Base-by-base conservation (phyloP, 495 filamentous ascomycete species). In the Halenospora varia region DNA sequence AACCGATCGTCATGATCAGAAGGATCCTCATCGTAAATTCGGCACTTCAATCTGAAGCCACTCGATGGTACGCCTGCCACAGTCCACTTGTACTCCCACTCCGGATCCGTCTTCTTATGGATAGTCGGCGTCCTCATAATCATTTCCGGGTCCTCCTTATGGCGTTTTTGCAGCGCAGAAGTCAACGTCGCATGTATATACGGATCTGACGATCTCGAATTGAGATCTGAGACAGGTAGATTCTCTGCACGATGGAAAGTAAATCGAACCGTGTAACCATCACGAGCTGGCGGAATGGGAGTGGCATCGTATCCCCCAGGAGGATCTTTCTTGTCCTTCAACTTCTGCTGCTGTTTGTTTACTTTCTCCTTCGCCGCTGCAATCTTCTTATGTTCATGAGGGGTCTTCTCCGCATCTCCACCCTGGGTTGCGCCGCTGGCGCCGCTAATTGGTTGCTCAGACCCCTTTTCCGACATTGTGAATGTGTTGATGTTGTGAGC, bases 21-120 rank as follows among this genome's bases (percentile, higher is more conserved):
- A 29, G 83, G 82, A 68, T 97, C 93, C 66, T 97, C 93, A 64
- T 97, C 93, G 68, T 88, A 90, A 18, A 97, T 72, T 35, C 87
- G 76, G 42, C 86, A 86, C 66, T 96, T 96, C 46, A 97, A 73
- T 55, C 73, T 76, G 67, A 94, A 93, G 1, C 92, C 92, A 1
- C 79, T 81, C 0, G 82, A 72, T 0, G 92, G 90, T 0, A 97
- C 78, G 62, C 96, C 92, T 47, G 88, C 87, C 26, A 97, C 85
- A 35, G 89, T 81, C 93, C 93, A 97, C 26, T 89, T 83, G 18
- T 81, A 79, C 41, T 96, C 82, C 93, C 93, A 97, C 17, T 72
- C 75, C 0, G 93, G 90, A 60, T 94, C 80, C 6, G 79, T 82
- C 40, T 78, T 83, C 51, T 74, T 82, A 46, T 84, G 82, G 11